Evolutionary conservation across 2,329 filamentous ascomycete species (phyloP), one percentile per base, ranked within the genome.

Genomic region (Aspergillus melleus): DNA sequence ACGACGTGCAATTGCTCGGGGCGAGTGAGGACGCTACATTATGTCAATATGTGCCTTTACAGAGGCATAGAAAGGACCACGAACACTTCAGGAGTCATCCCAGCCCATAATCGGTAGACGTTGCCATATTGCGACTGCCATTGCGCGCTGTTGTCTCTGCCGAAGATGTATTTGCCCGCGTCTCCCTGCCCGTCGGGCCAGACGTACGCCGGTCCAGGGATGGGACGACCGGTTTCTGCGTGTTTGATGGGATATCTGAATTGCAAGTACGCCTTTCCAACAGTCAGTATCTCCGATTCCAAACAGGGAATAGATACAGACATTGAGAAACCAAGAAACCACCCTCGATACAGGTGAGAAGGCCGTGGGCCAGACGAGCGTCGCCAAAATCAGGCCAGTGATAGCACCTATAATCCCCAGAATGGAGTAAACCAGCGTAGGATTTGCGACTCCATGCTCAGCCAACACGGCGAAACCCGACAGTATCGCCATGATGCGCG

Each of bases 131-230:
- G 49, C 19, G 55, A 47, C 10, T 59, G 64, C 79, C 79, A 81
- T 19, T 54, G 47, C 8, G 32, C 50, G 22, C 69, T 73, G 42
- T 76, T 77, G 6, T 68, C 58, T 9, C 62, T 61, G 1, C 78
- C 78, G 6, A 62, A 42, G 2, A 80, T 60, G 56, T 80, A 81
- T 61, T 81, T 81, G 2, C 16, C 62, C 2, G 67, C 60, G 57
- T 79, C 70, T 2, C 77, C 79, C 61, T 79, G 75, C 2, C 77
- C 76, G 58, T 79, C 73, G 1, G 77, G 75, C 58, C 65, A 77
- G 12, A 54, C 39, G 24, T 66, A 67, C 1, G 58, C 59, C 4
- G 44, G 52, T 2, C 52, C 57, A 4, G 64, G 64, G 2, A 64
- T 50, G n/a, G 36, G 20, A 5, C 30, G 20, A 2, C 46, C 46